Conservation (phyloP, 805 yeast genomes). For the Maudiozyma barnettii region DNA sequence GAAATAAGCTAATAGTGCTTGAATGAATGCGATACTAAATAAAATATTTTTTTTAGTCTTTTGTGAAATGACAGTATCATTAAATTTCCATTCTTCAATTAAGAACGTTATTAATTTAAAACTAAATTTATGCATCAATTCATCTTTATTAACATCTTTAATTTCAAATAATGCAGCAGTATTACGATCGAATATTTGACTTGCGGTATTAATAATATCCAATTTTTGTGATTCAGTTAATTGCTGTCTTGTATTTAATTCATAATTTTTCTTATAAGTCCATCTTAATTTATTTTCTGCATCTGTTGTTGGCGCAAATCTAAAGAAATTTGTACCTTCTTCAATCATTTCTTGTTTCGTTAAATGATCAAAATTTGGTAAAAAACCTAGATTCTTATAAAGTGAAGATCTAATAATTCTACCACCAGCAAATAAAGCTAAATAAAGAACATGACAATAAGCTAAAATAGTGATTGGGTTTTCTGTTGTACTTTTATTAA, state of each 20-base stretch:
- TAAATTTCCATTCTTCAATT: constrained; percentile 27
- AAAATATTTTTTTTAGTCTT: constrained; percentile 1
- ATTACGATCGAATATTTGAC: constrained; percentile 56
- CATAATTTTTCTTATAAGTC: constrained; percentile 65
- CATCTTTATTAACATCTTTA: constrained; percentile 52
- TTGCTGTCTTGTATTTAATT: constrained; percentile 61
- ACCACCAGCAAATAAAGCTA: constrained; percentile 85
- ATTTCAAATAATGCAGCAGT: constrained; percentile 54
- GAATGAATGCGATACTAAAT: background rate
- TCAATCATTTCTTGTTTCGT: constrained; percentile 52
- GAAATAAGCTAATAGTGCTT: background rate
- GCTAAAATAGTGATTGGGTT: constrained; percentile 69
- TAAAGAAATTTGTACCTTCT: constrained; percentile 57
- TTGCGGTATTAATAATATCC: constrained; percentile 59
- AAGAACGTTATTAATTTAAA: constrained; percentile 37
- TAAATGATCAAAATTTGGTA: constrained; percentile 64
- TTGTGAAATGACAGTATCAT: constrained; percentile 6
- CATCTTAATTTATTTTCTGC: constrained; percentile 59
- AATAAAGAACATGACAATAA: constrained; percentile 75
- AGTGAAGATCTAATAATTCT: constrained; percentile 59
- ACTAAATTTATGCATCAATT: constrained; percentile 45
- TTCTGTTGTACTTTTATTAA: constrained; percentile 40
- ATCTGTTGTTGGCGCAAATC: constrained; percentile 34
- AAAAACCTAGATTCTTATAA: constrained; percentile 56
- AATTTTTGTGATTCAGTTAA: constrained; percentile 62